These are phyloP conservation scores for Rhodotorula mucilaginosa DNA, from an alignment of 1,284 basidiomycete genomes.

Conservation along the genomic window DNA sequence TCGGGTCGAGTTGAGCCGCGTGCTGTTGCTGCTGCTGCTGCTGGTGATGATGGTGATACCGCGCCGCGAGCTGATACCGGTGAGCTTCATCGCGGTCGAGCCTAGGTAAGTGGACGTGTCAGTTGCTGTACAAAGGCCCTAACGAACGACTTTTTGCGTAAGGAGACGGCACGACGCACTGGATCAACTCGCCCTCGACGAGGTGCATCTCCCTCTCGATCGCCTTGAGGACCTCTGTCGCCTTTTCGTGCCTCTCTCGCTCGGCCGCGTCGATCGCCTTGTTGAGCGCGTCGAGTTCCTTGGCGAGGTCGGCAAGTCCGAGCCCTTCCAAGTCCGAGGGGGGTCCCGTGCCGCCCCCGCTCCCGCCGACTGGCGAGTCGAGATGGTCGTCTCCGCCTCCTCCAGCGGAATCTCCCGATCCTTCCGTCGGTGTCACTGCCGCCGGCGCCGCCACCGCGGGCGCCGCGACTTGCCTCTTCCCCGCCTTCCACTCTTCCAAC, in stretches of 20 bases:
- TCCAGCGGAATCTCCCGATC: background rate
- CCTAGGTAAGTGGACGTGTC: slow-evolving; percentile 3
- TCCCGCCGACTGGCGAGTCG: background rate
- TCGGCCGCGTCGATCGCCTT: slow-evolving; percentile 35
- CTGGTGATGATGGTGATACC: slow-evolving; percentile 1
- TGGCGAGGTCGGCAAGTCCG: slow-evolving; percentile 29
- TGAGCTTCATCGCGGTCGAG: slow-evolving; percentile 39
- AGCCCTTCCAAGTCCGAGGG: background rate
- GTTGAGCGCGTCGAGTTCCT: slow-evolving; percentile 37
- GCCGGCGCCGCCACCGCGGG: too few relatives aligned
- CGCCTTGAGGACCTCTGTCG: slow-evolving; percentile 22
- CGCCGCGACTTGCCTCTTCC: slow-evolving; percentile 11
- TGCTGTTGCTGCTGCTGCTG: background rate
- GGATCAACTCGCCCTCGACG: slow-evolving; percentile 36
- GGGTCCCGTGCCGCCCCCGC: background rate
- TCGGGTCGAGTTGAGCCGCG: background rate
- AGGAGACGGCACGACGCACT: slow-evolving; percentile 17
- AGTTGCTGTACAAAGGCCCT: background rate
- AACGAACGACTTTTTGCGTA: background rate
- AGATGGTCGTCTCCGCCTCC: background rate
- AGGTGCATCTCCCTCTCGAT: slow-evolving; percentile 34
- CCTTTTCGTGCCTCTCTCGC: slow-evolving; percentile 13
- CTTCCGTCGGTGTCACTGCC: background rate
- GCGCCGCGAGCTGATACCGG: slow-evolving; percentile 22
- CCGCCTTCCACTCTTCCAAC: slow-evolving; percentile 25